Evolutionary conservation across 2,329 filamentous ascomycete genomes (phyloP), one percentile per base, ranked within the genome.

Genomic region (Aspergillus flavus): DNA sequence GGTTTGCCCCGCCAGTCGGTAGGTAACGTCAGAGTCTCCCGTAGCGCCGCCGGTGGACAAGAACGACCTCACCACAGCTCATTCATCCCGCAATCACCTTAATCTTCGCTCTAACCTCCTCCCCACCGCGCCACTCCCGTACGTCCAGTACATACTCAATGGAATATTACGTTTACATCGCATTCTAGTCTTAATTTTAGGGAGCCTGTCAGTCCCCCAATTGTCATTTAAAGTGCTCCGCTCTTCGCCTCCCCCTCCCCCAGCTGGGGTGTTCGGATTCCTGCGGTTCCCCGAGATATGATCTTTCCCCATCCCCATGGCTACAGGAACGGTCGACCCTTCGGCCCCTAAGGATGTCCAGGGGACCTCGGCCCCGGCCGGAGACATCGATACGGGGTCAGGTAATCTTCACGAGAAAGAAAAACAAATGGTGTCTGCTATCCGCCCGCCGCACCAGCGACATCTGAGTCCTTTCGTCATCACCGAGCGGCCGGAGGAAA

Each of bases 281-380:
- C 57, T 66, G 59, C 62, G 54, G 59, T 62, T 59, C 60, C 63
- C 63, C 65, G 71, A 74, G 74, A 75, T 64, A 78, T 77, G 75
- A 70, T 69, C 69, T 68, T 64, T 69, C 64, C 71, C 66, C 68
- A 69, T 73, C 71, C 68, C 67, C 72, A 79, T 80, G 78, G 76
- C 78, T 71, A 76, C 76, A 63, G 76, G 73, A 75, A 75, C 72
- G 67, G 69, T 79, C 71, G 69, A 78, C 63, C 73, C 72, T 66
- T 72, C 74, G 64, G 62, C 70, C 64, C 70, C 72, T 72, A 70
- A 69, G 66, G 70, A 74, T 64, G 64, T 69, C 46, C 70, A 71
- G 61, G 67, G 63, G 43, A 69, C 64, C 43, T 70, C 69, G 56
- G 52, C 64, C 26, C 58, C 68, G 43, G 61, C 60, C 26, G 71